Evolutionary conservation across 148 eudicot genomes (phyloP).

Genomic region (Rhododendron molle): DNA sequence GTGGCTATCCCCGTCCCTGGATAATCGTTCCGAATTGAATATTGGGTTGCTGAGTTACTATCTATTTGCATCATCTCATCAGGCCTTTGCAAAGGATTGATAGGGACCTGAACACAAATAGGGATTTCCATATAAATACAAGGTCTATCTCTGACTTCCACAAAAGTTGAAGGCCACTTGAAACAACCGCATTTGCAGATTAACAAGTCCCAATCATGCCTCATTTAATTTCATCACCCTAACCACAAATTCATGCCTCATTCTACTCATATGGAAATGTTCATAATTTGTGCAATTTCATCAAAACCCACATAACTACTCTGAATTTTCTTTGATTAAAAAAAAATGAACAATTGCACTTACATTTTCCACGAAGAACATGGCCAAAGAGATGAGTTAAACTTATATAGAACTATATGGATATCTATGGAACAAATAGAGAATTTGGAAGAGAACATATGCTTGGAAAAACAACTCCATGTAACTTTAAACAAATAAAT

Average conservation of each 20-base stretch:
- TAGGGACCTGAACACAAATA: too few species aligned
- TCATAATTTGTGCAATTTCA: constrained; percentile 1
- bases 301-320: background rate
- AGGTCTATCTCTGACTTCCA: constrained; percentile 8
- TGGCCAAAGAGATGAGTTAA: background rate
- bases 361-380: background rate
- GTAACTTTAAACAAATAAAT: background rate
- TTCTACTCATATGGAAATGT: background rate
- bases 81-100: constrained; percentile 66
- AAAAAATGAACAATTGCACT: too few species aligned
- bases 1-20: constrained; percentile 61
- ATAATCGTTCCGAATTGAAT: constrained; percentile 38
- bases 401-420: background rate
- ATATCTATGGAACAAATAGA: background rate
- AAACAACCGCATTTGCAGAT: background rate
- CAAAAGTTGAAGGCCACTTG: background rate
- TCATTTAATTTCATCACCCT: background rate
- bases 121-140: too few species aligned
- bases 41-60: constrained; percentile 45
- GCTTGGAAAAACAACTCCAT: background rate
- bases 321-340: too few species aligned
- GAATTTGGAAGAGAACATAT: background rate
- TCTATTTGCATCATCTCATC: constrained; percentile 53
- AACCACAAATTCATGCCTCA: background rate
- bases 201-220: background rate